These are phyloP conservation scores for Tetrapisispora pingtungensis DNA, from an alignment of 805 yeast genomes.

Conservation along the genomic window DNA sequence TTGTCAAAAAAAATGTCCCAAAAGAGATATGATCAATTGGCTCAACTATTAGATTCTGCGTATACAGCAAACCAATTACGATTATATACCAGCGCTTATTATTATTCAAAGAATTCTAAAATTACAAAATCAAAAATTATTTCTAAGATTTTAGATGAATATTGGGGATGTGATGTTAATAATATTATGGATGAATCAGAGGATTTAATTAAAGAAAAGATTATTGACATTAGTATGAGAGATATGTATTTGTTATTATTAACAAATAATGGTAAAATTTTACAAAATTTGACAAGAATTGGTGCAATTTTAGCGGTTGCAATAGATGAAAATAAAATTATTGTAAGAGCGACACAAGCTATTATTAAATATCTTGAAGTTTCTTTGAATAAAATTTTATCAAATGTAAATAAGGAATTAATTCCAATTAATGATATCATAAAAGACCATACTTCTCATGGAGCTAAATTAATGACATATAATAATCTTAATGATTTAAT, in stretches of 20 bases:
- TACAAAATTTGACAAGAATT: slow-evolving; percentile 23
- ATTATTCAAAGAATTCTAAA: slow-evolving; percentile 6
- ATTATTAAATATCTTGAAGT: slow-evolving; percentile 25
- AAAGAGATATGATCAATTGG: slow-evolving; percentile 14
- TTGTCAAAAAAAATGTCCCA: slow-evolving; percentile 12
- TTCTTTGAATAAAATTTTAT: slow-evolving; percentile 20
- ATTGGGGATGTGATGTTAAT: slow-evolving; percentile 16
- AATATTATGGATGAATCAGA: slow-evolving; percentile 12
- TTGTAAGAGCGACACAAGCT: slow-evolving; percentile 17
- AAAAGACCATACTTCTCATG: slow-evolving; percentile 10
- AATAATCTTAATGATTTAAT: slow-evolving; percentile 9
- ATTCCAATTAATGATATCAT: slow-evolving; percentile 9
- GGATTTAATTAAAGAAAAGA: slow-evolving; percentile 17
- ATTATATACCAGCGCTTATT: slow-evolving; percentile 12
- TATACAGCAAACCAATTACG: slow-evolving; percentile 23
- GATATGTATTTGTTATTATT: slow-evolving; percentile 21
- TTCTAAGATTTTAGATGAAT: slow-evolving; percentile 8
- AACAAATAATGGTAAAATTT: slow-evolving; percentile 27
- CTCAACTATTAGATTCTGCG: slow-evolving; percentile 13
- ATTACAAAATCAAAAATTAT: slow-evolving; percentile 11
- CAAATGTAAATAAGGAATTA: slow-evolving; percentile 16
- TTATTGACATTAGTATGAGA: slow-evolving; percentile 16
- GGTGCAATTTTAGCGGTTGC: slow-evolving; percentile 24
- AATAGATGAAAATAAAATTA: slow-evolving; percentile 20
- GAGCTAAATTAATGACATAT: slow-evolving; percentile 1